Evolutionary conservation across 1,284 basidiomycete species (phyloP), one percentile per base, ranked within the genome.

Genomic region (Cystobasidiaceae sp.): DNA sequence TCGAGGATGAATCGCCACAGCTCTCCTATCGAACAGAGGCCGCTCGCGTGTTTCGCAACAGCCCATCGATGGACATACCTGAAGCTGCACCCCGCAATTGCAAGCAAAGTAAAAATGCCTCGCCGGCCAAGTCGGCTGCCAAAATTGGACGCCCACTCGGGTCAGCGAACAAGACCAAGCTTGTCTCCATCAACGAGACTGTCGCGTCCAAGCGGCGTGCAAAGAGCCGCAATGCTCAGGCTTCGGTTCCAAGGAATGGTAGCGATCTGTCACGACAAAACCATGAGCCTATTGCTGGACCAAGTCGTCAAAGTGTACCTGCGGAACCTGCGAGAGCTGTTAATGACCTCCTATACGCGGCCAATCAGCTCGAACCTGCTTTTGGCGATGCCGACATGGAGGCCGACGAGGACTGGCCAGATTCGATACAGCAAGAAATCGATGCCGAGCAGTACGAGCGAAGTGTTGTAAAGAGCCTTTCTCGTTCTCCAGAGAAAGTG

Each of bases 131-230:
- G 27, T 17, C 19, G 46, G 27, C n/a, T n/a, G n/a, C n/a, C 21
- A 64, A 56, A 23, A 64, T 64, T 21, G 61, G 61, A 1, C 51
- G 61, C 2, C 61, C 61, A 11, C 51, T 55, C 21, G 61, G 61
- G 3, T 64, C 61, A 28, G 51, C 61, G 3, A 64, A 64, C 32
- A 64, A 64, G 61, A 64, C 61, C 23, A 64, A 64, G 45, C 34
- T 51, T 9, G 45, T 64, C 9, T 34, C 51, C 4, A 55, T 64
- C 7, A 46, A 64, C 27, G 43, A 46, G 46, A 39, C 46, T 4
- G 34, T 23, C 21, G 48, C 46, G 25, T 9, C 45, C 1, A 13
- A 48, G 30, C 46, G 58, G 27, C 21, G 48, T 15, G 17, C 39
- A 21, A 49, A 32, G 41, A 48, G 46, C 27, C 19, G 30, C 23